Percentiles rank a stretch among this genome's conserved stretches.
These are phyloP conservation scores for Candida gigantensis DNA, from an alignment of 1,139 yeast species.

Conservation along the genomic window DNA sequence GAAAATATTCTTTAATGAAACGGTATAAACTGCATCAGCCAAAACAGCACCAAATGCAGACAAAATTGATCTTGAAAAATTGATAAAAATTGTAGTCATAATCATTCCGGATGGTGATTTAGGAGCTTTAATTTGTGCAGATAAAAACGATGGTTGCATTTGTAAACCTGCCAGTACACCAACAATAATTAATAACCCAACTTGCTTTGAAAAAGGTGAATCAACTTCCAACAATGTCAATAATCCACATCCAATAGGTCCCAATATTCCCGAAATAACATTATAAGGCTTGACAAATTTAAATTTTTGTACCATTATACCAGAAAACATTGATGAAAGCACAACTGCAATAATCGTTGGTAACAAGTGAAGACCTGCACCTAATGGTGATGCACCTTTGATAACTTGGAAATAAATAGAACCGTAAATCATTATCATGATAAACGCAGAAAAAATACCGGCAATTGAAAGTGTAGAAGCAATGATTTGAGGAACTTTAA, in stretches of 20 bases:
- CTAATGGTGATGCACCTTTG: constrained; percentile 31
- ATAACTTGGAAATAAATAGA: constrained; percentile 43
- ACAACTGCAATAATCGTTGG: constrained; percentile 40
- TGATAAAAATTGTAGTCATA: constrained; percentile 35
- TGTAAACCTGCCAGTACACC: constrained; percentile 34
- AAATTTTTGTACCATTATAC: constrained; percentile 31
- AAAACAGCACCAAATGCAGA: constrained; percentile 33
- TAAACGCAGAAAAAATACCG: constrained; percentile 27
- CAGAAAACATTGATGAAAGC: constrained; percentile 28
- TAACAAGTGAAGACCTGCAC: constrained; percentile 41
- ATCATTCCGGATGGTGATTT: constrained; percentile 38
- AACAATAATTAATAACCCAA: constrained; percentile 35
- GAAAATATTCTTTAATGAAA: constrained; percentile 26
- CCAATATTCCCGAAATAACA: constrained; percentile 26
- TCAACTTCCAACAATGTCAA: constrained; percentile 32
- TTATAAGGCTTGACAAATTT: constrained; percentile 33
- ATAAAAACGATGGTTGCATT: constrained; percentile 31
- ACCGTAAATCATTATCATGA: constrained; percentile 27
- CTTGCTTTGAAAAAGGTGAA: constrained; percentile 26
- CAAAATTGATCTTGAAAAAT: constrained; percentile 32
- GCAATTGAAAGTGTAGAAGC: constrained; percentile 25
- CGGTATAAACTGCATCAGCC: constrained; percentile 36
- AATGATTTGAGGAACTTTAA: constrained; percentile 23
- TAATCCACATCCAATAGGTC: constrained; percentile 38
- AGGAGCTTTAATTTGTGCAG: constrained; percentile 38